These are phyloP conservation scores for Dictyostelium purpureum DNA, from an alignment of 78 protist species.

Conservation along the genomic window DNA sequence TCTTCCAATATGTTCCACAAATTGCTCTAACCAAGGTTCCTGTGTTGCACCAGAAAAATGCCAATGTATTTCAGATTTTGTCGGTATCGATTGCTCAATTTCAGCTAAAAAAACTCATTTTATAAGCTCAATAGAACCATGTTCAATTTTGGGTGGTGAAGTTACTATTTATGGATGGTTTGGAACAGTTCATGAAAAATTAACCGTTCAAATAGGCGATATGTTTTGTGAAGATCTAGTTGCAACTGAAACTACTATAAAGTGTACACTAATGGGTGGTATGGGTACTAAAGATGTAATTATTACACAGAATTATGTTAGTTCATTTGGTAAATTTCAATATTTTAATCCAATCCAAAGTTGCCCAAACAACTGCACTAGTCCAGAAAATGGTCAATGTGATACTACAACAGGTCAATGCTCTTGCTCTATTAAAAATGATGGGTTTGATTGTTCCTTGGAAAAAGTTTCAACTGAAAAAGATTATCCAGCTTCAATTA, in stretches of 20 bases:
- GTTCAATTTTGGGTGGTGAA: background rate
- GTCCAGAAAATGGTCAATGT: background rate
- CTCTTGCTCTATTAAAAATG: background rate
- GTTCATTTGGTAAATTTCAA: background rate
- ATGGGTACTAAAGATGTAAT: background rate
- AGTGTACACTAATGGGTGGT: background rate
- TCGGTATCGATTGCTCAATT: too few relatives aligned
- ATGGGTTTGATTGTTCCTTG: background rate
- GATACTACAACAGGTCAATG: background rate
- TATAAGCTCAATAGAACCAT: background rate
- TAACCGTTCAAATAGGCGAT: background rate
- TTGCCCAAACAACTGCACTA: background rate
- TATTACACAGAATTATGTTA: background rate
- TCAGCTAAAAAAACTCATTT: too few relatives aligned
- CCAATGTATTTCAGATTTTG: too few relatives aligned
- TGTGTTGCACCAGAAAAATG: too few relatives aligned
- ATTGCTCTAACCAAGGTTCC: background rate
- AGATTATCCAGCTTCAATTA: background rate
- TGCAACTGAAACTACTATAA: background rate
- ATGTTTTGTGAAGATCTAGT: background rate
- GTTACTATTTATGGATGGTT: slow-evolving; percentile 2
- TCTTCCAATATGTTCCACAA: background rate
- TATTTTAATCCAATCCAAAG: background rate
- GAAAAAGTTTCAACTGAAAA: background rate
- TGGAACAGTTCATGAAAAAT: background rate